Conservation (phyloP, 148 eudicot species). For the Nepenthes gracilis region DNA sequence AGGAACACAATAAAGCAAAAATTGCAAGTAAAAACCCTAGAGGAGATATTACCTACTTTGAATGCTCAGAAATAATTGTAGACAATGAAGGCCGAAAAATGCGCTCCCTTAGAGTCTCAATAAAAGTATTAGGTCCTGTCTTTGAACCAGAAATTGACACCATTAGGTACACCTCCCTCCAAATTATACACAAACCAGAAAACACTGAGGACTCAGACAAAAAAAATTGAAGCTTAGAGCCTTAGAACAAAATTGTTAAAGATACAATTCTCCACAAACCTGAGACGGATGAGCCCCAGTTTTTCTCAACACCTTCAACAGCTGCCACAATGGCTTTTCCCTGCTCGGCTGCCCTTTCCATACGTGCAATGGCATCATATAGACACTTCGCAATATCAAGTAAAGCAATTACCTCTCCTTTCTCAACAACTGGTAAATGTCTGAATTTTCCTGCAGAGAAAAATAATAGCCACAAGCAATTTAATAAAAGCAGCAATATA, state of each 20-base stretch:
- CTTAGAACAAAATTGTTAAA: too few relatives aligned
- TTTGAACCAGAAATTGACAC: slow-evolving; percentile 5
- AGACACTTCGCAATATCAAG: slow-evolving; percentile 95
- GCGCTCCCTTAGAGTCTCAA: slow-evolving; percentile 85
- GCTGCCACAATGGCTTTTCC: slow-evolving; percentile 98
- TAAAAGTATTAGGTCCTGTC: slow-evolving; percentile 76
- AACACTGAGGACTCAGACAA: not conserved
- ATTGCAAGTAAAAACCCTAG: not conserved
- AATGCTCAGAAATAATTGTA: slow-evolving; percentile 56
- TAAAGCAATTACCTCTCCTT: slow-evolving; percentile 93
- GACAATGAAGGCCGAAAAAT: slow-evolving; percentile 95
- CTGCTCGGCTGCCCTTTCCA: slow-evolving; percentile 99
- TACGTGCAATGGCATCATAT: slow-evolving; percentile 92
- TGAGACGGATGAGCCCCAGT: slow-evolving; percentile 24
- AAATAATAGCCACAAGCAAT: not conserved
- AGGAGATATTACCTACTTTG: slow-evolving; percentile 39
- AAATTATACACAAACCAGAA: not conserved
- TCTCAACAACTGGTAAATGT: slow-evolving; percentile 97
- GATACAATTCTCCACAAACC: too few relatives aligned
- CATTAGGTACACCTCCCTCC: not conserved
- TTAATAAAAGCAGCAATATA: not conserved
- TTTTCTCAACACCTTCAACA: slow-evolving; percentile 93
- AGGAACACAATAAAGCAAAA: not conserved
- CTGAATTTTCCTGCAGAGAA: slow-evolving; percentile 66
- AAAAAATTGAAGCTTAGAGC: too few relatives aligned